Evolutionary conservation across 2,329 filamentous ascomycete genomes (phyloP).

Genomic region (Calycina marina): DNA sequence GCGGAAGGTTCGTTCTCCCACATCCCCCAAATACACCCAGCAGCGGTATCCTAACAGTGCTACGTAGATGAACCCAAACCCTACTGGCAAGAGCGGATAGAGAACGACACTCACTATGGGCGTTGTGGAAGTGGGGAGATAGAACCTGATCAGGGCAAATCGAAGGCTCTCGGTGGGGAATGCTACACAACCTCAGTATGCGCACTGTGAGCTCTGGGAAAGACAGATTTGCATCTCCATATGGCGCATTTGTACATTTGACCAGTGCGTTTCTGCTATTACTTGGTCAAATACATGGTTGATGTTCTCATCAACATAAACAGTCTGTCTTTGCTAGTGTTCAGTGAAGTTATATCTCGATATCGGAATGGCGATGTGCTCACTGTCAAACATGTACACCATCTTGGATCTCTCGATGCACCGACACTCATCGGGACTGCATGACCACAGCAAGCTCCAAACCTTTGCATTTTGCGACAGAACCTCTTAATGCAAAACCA

Average conservation of each 20-base stretch:
- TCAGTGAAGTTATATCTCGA: too few relatives aligned
- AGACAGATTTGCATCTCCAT: slow-evolving; percentile 21
- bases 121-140: slow-evolving; percentile 12
- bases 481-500: too few relatives aligned
- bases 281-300: slow-evolving; percentile 7
- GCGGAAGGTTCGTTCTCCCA: slow-evolving; percentile 57
- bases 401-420: too few relatives aligned
- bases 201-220: slow-evolving; percentile 16
- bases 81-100: slow-evolving; percentile 29
- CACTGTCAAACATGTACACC: too few relatives aligned
- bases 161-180: slow-evolving; percentile 15
- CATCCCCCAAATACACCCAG: not conserved
- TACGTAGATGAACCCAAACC: slow-evolving; percentile 73
- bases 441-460: too few relatives aligned
- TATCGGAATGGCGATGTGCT: too few relatives aligned
- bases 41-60: slow-evolving; percentile 6
- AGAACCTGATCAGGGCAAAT: slow-evolving; percentile 17
- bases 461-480: too few relatives aligned
- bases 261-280: slow-evolving; percentile 7
- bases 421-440: too few relatives aligned
- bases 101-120: slow-evolving; percentile 7
- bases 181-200: slow-evolving; percentile 17
- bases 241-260: slow-evolving; percentile 21
- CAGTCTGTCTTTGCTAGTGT: too few relatives aligned
- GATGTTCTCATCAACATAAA: too few relatives aligned